Base-by-base conservation (phyloP, 768 basidiomycete genomes). In the Tricholoma flavovirens region DNA sequence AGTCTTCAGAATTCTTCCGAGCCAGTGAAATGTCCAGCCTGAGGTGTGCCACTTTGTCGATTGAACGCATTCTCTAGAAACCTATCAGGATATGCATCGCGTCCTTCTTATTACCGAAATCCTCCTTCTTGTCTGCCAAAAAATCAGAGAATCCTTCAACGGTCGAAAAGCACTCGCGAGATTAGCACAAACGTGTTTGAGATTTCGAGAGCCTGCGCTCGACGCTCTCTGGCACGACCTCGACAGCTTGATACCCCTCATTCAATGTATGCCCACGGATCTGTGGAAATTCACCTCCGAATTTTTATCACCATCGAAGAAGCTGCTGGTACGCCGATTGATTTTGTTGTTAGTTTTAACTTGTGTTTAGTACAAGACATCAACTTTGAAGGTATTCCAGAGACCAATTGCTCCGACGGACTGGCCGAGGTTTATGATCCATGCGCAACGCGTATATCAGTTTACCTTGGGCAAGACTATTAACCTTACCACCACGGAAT, bases 231-330 rank as follows among this genome's bases (percentile, higher is more conserved):
- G 53, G 53, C 29, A 29, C 6, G 24, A 30, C 24, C 17, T 53
- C 21, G 17, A 43, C 6, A 30, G 22, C 30, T n/a, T 53, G 8
- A 10, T 29, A 10, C 38, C 22, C 21, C 53, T 53, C 30, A 21
- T 53, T 11, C 14, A 40, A 29, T 53, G 53, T 15, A 53, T 53
- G 52, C 52, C 52, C 5, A n/a, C 19, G 6, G 52, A 53, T 29
- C 52, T 53, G n/a, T 53, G 52, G 52, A 32, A 12, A 6, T 3
- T 36, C 15, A 26, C 24, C 24, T 5, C 24, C 24, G 24, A 26
- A 26, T 26, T 26, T n/a, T n/a, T n/a, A 26, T 26, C 5, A 26
- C 24, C 3, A 26, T 26, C 24, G 24, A n/a, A 14, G 36, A 12
- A 14, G 15, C 4, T 36, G 14, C 15, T n/a, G 12, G 36, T 14